These are phyloP conservation scores for Actinomortierella ambigua DNA, from an alignment of 371 early-diverging fungal genomes.

Conservation along the genomic window DNA sequence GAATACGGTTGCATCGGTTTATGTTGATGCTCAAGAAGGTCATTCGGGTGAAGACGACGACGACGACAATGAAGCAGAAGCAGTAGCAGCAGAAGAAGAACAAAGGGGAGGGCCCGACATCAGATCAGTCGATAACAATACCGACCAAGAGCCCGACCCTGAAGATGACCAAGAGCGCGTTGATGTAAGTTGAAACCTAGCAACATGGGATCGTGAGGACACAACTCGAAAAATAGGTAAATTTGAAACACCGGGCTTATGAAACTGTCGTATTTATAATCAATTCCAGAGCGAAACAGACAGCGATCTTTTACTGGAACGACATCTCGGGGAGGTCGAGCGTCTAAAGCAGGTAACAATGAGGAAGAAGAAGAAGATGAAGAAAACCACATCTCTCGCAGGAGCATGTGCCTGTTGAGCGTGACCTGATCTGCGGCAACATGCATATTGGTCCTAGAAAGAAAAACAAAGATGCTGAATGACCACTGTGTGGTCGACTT, in stretches of 20 bases:
- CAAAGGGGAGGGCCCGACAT: too few relatives aligned
- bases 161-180: background rate
- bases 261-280: background rate
- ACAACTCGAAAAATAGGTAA: background rate
- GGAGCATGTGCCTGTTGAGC: too few relatives aligned
- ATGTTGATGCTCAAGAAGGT: conserved; percentile 40
- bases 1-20: conserved; percentile 31
- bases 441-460: too few relatives aligned
- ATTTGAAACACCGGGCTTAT: background rate
- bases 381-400: too few relatives aligned
- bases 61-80: too few relatives aligned
- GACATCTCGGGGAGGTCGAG: conserved; percentile 18
- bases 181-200: background rate
- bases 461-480: too few relatives aligned
- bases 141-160: conserved; percentile 3
- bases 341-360: conserved; percentile 24
- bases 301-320: conserved; percentile 8
- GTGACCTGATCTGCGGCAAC: too few relatives aligned
- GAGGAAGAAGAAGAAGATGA: too few relatives aligned
- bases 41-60: conserved; percentile 3
- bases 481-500: too few relatives aligned
- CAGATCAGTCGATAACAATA: too few relatives aligned
- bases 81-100: too few relatives aligned
- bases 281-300: background rate
- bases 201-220: too few relatives aligned